These are phyloP conservation scores for Citrus cavaleriei DNA, from an alignment of 345 rosid species.

Conservation along the genomic window DNA sequence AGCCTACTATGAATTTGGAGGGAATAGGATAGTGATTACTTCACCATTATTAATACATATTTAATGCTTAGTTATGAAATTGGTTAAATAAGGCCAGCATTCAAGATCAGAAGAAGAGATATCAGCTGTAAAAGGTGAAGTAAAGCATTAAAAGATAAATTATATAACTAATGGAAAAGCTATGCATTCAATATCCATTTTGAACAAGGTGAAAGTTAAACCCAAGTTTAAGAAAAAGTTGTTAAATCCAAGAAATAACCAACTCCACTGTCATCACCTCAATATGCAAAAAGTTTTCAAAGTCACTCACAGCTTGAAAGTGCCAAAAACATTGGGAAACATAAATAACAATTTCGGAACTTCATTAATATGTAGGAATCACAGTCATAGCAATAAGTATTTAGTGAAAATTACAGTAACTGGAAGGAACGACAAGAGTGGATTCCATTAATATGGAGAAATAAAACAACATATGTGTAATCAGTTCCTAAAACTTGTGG, in stretches of 20 bases:
- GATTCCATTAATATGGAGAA: neutral
- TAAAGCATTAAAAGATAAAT: neutral
- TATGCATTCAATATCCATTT: neutral
- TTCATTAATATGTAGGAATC: neutral
- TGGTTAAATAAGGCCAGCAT: neutral
- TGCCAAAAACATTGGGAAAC: neutral
- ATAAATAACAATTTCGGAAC: neutral
- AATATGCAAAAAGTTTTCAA: neutral
- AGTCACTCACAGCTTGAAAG: neutral
- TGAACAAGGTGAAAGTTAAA: neutral
- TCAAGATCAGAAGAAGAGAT: neutral
- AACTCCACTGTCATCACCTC: neutral
- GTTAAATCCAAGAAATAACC: neutral
- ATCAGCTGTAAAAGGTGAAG: neutral
- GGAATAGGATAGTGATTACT: neutral
- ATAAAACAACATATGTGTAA: neutral
- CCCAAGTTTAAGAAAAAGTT: neutral
- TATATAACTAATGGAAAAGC: neutral
- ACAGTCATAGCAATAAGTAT: neutral
- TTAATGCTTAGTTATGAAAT: neutral
- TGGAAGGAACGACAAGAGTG: neutral
- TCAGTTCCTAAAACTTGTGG: neutral
- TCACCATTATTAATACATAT: neutral
- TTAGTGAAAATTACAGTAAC: neutral
- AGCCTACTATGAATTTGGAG: slow-evolving; percentile 6